Evolutionary conservation across 2,329 filamentous ascomycete species (phyloP), one percentile per base, ranked within the genome.

Genomic region (Cercospora zeina): DNA sequence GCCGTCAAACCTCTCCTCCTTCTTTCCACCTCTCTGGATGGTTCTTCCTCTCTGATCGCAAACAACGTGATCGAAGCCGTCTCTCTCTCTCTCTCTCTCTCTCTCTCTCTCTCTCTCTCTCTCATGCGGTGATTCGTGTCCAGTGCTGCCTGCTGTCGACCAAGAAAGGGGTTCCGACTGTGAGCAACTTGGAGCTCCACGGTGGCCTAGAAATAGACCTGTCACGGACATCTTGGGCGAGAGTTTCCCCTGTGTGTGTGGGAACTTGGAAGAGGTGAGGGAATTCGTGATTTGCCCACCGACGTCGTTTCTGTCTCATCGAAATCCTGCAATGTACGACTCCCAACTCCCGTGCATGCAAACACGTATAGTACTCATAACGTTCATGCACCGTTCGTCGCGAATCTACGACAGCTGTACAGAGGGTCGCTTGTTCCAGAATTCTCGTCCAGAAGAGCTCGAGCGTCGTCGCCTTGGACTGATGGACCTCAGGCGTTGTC

Each of bases 401-500:
- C 19, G 33, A 39, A 24, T 34, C 45, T 37, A 62, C 47, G 49
- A 21, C 37, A 62, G 39, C 13, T 49, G 60, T 6, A 54, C 21
- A 10, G 60, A 62, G 14, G 39, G 49, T 14, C 56, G 49, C 24
- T 39, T 53, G 47, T 34, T 59, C 39, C 53, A 53, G 30, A 33
- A 59, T n/a, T 53, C 33, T 19, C 45, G 14, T 53, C 56, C 56
- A 21, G 56, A 11, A 27, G 56, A 53, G 11, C 42, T 59, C 8
- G 56, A 59, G 21, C 56, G 34, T 11, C 51, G 19, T 34, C 58
- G 33, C 7, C n/a, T n/a, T n/a, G 58, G 50, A 27, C 58, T 60
- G 37, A 60, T 60, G 21, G 49, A 54, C 31, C 56, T 60, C 24
- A 63, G 19, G 36, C 61, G 61, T 24, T 51, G 42, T n/a, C 58